phyloP scores from a whole-genome alignment of 2,329 filamentous ascomycete genomes.

The Thelonectria rubi region DNA sequence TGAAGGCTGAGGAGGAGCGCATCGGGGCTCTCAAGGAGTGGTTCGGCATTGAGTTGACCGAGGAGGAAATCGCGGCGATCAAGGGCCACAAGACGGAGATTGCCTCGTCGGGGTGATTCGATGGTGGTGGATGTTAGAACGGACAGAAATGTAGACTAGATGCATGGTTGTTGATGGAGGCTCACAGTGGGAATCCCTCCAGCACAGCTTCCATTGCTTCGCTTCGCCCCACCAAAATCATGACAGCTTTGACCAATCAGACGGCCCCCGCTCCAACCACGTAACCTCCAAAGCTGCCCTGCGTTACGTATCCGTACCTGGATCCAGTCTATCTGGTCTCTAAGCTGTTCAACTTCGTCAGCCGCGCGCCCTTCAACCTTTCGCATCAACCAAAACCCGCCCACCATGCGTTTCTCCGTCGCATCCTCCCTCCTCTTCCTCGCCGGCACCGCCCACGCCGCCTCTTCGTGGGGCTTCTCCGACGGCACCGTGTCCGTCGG shows the following conservation, averaged over 20 bases:
- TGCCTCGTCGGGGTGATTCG: conserved; percentile 30
- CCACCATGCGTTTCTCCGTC: conserved; percentile 51
- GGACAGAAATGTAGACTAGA: not conserved
- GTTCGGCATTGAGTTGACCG: conserved; percentile 62
- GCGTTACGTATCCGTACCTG: conserved; percentile 10
- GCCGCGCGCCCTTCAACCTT: conserved; percentile 31
- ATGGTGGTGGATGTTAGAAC: not conserved
- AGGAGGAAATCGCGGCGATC: conserved; percentile 61
- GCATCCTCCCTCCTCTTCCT: conserved; percentile 56
- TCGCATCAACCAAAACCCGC: conserved; percentile 31
- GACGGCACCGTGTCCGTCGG: conserved; percentile 74
- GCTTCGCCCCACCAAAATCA: conserved; percentile 20
- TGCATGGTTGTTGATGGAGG: too few species aligned
- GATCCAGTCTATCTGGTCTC: conserved; percentile 30
- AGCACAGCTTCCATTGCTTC: too few species aligned
- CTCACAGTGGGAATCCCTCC: too few species aligned
- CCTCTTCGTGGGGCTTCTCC: conserved; percentile 75
- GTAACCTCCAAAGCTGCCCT: conserved; percentile 37
- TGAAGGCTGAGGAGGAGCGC: conserved; percentile 62
- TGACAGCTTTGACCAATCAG: conserved; percentile 40
- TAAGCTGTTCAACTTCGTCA: conserved; percentile 46
- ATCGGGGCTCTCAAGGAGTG: conserved; percentile 59
- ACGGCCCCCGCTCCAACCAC: conserved; percentile 39
- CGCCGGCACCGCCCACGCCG: conserved; percentile 60
- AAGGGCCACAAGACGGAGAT: conserved; percentile 59